Evolutionary conservation across 164 flowering plant species (phyloP), one percentile per base, ranked within the genome.

Genomic region (Sextonia rubra): DNA sequence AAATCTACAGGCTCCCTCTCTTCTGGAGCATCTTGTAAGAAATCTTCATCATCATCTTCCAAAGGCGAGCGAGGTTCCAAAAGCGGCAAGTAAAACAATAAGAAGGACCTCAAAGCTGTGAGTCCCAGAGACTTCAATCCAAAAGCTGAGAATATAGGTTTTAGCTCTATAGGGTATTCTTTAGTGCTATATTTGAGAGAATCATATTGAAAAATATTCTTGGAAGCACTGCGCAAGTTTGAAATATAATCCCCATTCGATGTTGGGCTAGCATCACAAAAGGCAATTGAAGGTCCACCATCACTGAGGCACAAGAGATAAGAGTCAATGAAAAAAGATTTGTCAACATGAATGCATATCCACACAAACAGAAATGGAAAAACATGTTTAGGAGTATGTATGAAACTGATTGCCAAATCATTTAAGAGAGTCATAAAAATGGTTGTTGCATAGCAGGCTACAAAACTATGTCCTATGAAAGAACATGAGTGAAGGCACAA

Each of bases 111-210:
- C 85, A 96, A 69, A 26, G 98, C 75, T 20, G 91, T 91, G 81
- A 93, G 24, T 25, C 85, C 90, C 76, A 96, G 47, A 63, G 86
- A 26, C 82, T 65, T 90, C 77, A 76, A 81, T 62, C 82, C 86
- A 78, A 93, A 93, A 71, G 99, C 98, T 25, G 97, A 93, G 58
- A 84, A 87, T 5, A 96, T 72, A 64, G 98, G 95, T 73, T 91
- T 96, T 29, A 89, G 65, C 85, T 90, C 85, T 64, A 90, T 69
- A 3, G 86, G 69, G 79, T 93, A 93, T 77, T 86, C 86, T 81
- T 96, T 96, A 7, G 85, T 71, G 66, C 69, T 76, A 75, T 86
- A 79, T 44, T 64, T 76, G 20, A 85, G 4, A 37, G 83, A 60
- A 63, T 88, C 88, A 70, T 76, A 68, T 69, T 77, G 74, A 76